phyloP scores from a whole-genome alignment of 352 stramenopile genomes.

The Phytophthora agathidicida region DNA sequence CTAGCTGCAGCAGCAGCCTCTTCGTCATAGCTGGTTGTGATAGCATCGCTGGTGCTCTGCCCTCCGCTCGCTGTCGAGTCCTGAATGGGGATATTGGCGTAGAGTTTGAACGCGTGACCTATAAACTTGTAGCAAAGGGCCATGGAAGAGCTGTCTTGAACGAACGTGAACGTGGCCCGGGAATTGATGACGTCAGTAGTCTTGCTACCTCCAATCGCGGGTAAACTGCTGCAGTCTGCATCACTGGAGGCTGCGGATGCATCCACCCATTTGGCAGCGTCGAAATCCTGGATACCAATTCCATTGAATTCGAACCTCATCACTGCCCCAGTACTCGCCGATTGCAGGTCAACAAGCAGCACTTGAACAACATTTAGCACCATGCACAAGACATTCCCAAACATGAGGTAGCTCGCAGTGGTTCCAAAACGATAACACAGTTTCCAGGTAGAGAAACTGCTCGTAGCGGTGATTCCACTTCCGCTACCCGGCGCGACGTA shows the following conservation, averaged over 20 bases:
- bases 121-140: constrained; percentile 69
- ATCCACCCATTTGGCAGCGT: constrained; percentile 63
- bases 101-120: constrained; percentile 58
- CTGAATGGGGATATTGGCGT: constrained; percentile 43
- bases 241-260: constrained; percentile 29
- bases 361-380: constrained; percentile 62
- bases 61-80: constrained; percentile 31
- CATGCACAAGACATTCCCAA: constrained; percentile 61
- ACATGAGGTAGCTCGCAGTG: constrained; percentile 57
- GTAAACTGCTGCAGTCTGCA: constrained; percentile 45
- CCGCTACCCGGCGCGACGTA: constrained; percentile 40
- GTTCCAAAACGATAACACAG: constrained; percentile 75
- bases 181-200: constrained; percentile 40
- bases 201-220: constrained; percentile 46
- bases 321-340: constrained; percentile 40
- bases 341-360: constrained; percentile 34
- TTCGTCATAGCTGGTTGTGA: constrained; percentile 28
- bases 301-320: constrained; percentile 72
- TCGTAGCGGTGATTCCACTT: constrained; percentile 2
- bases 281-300: constrained; percentile 64
- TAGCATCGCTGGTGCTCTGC: background rate
- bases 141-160: constrained; percentile 44
- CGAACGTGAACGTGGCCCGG: constrained; percentile 51
- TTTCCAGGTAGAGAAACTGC: constrained; percentile 61
- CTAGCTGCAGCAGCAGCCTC: constrained; percentile 34